A percentile compares a stretch with the other conserved stretches of the same genome.
Conservation (phyloP, 2,329 filamentous ascomycete genomes). For the Pseudocercospora cruenta region DNA sequence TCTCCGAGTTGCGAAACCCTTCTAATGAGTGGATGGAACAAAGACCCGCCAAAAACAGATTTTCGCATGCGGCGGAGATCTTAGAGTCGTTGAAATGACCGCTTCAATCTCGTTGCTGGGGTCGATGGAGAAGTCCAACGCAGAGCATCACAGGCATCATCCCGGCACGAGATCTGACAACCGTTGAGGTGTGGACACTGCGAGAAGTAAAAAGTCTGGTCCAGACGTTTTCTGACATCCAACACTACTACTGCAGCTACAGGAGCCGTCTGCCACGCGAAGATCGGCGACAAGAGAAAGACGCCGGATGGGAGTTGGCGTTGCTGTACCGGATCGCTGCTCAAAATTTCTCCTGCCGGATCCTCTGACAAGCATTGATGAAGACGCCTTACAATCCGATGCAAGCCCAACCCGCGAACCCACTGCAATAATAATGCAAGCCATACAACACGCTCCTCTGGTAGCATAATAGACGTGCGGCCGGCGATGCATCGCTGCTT, state of each 20-base stretch:
- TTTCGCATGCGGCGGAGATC: too few species aligned
- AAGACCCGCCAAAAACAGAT: background rate
- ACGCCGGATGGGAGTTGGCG: background rate
- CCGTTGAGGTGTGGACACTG: background rate
- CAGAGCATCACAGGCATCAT: background rate
- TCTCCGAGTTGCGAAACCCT: background rate
- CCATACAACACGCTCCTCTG: too few species aligned
- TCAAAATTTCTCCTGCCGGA: background rate
- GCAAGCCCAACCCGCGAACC: too few species aligned
- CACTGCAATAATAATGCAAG: too few species aligned
- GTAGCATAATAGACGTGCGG: too few species aligned
- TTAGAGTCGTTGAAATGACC: too few species aligned
- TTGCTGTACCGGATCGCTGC: background rate
- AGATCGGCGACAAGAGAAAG: background rate
- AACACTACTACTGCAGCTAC: background rate
- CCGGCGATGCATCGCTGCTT: too few species aligned
- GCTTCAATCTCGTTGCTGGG: background rate
- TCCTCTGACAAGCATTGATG: background rate
- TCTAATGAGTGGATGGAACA: background rate
- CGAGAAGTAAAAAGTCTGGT: background rate
- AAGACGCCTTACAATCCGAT: background rate
- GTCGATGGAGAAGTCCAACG: background rate
- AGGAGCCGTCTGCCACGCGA: constrained; percentile 5
- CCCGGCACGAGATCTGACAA: background rate
- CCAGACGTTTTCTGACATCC: background rate